Evolutionary conservation across 2,329 filamentous ascomycete genomes (phyloP), one percentile per base, ranked within the genome.

Genomic region (Tolypocladium tundrense): DNA sequence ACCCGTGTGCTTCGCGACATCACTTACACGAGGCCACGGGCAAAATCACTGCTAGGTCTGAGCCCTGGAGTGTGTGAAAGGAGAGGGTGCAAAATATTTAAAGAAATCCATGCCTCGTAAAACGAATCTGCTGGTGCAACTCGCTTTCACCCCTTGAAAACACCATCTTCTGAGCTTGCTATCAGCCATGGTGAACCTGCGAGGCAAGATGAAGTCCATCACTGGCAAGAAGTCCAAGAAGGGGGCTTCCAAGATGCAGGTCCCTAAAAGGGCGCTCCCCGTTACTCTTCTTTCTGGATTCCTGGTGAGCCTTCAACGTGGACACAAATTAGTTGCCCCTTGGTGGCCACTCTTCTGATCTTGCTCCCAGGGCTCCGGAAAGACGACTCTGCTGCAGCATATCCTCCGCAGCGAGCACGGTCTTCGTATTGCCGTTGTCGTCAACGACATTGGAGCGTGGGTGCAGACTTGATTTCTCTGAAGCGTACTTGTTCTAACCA

Each of bases 381-480:
- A 90, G 68, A 89, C 87, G 0, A 89, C 87, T 0, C 76, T 90
- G 0, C 76, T 90, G 0, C 81, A 88, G 60, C 82, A 88, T 60
- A 87, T 90, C 55, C 79, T 90, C 6, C 80, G 80, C 41, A 84
- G 82, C 1, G 77, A 87, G 4, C 87, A 90, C 69, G 84, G 86
- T 1, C 75, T 89, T 10, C 78, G 80, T 1, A 88, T 90, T 58
- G 87, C 86, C 0, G 82, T 90, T 16, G 86, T 90, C 27, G 86
- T 90, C 42, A 90, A 90, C 62, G 87, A 90, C 60, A 88, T 90
- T 72, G 82, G 82, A 60, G 77, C 78, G 79, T 81, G 54, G 63
- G 77, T 70, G 1, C 10, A 1, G 42, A 3, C 5, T 31, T 21
- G 31, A 51, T 1, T 1, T 5, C 3, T 14, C 2, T 35, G 24